Evolutionary conservation across 1,139 yeast species (phyloP).

Genomic region (Taphrina wiesneri): DNA sequence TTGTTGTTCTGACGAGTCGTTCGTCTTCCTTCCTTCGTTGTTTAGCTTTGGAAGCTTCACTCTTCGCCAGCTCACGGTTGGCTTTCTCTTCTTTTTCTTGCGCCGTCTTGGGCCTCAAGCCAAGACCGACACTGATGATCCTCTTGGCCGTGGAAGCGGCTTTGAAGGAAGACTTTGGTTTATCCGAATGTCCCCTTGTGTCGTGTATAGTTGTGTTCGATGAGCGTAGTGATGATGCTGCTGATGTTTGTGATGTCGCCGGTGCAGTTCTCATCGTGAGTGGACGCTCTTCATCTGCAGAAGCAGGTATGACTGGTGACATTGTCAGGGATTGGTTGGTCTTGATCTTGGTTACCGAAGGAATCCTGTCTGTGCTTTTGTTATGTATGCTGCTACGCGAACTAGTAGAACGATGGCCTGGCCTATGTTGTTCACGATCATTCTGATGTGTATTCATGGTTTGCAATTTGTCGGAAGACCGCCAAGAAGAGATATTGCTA

Average conservation of each 20-base stretch:
- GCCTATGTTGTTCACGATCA: neutral
- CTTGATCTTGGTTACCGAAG: neutral
- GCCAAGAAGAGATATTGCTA: conserved; percentile 24
- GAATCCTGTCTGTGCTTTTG: conserved; percentile 14
- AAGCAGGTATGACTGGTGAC: neutral
- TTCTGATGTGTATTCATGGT: neutral
- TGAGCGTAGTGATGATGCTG: neutral
- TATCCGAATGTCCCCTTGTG: neutral
- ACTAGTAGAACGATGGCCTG: conserved; percentile 20
- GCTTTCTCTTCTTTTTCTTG: conserved; percentile 7
- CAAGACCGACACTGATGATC: neutral
- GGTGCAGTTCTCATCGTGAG: conserved; percentile 3
- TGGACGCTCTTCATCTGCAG: neutral
- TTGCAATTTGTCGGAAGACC: conserved; percentile 21
- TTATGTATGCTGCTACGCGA: conserved; percentile 25
- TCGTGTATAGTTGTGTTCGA: neutral
- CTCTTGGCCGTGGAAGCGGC: conserved; percentile 6
- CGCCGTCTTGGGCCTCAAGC: conserved; percentile 3
- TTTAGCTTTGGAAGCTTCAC: neutral
- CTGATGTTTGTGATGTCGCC: neutral
- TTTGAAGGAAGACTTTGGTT: neutral
- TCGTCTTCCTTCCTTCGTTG: conserved; percentile 1
- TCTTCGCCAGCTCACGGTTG: conserved; percentile 1
- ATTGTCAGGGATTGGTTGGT: neutral
- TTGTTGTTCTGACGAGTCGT: neutral